These are phyloP conservation scores for Penicillium expansum DNA, from an alignment of 2,329 filamentous ascomycete species.

Conservation along the genomic window DNA sequence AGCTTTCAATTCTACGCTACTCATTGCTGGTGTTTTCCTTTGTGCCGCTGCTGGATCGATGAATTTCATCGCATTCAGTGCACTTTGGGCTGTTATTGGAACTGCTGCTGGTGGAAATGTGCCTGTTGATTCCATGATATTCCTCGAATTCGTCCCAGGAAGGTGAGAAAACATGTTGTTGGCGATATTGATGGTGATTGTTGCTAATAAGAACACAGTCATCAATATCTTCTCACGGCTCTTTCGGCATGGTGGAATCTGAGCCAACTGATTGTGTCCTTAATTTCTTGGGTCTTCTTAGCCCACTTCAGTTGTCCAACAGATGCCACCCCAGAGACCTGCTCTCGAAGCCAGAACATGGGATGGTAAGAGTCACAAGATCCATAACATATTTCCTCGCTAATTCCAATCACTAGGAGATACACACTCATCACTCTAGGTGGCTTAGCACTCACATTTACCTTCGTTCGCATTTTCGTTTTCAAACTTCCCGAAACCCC, in stretches of 20 bases:
- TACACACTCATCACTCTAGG: constrained; percentile 31
- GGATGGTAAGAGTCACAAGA: constrained; percentile 23
- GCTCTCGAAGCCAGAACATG: constrained; percentile 26
- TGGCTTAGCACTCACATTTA: constrained; percentile 25
- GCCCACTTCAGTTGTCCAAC: constrained; percentile 31
- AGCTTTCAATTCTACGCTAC: constrained; percentile 48
- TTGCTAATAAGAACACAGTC: constrained; percentile 12
- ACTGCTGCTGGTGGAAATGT: constrained; percentile 31
- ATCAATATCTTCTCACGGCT: constrained; percentile 32
- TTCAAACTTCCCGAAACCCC: constrained; percentile 33
- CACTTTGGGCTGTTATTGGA: constrained; percentile 30
- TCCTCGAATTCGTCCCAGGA: constrained; percentile 30
- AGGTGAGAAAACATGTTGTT: constrained; percentile 7
- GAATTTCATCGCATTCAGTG: constrained; percentile 30
- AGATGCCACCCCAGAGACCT: constrained; percentile 24
- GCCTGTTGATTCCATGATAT: constrained; percentile 30
- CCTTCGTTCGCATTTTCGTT: constrained; percentile 26
- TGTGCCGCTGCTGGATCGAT: constrained; percentile 25
- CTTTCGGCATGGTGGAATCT: constrained; percentile 52
- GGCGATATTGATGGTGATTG: background rate
- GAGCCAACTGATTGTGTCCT: constrained; percentile 41
- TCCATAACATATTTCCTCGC: background rate
- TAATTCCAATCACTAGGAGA: constrained; percentile 14
- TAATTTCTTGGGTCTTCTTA: constrained; percentile 31
- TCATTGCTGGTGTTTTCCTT: constrained; percentile 40